Evolutionary conservation across 2,329 filamentous ascomycete species (phyloP), one percentile per base, ranked within the genome.

Genomic region (Microcyclospora pomicola): DNA sequence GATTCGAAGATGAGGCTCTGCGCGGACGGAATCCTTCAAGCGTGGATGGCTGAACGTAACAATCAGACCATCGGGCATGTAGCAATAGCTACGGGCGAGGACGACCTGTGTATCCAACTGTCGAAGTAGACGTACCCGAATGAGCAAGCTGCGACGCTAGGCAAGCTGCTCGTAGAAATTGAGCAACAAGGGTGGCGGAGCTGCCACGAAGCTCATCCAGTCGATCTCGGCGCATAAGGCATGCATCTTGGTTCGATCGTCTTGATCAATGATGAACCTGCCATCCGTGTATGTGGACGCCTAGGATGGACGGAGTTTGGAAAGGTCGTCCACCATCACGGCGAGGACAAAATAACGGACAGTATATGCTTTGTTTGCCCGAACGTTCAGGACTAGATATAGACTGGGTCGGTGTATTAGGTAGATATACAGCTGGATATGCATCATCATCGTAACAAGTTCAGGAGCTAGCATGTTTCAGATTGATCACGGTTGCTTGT

Each of bases 101-200:
- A 31, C 9, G 50, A 49, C 39, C 42, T 50, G 11, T 37, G 47
- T 35, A 47, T 49, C 11, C 39, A 37, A 10, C 33, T 43, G 28
- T 44, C 45, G 44, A 32, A 39, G 29, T 11, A 40, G 13, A 35
- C 27, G 16, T 33, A 44, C 38, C 42, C 40, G 7, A 27, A 41
- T 14, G 33, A 38, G 15, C 16, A 34, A 10, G 35, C 49, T 29
- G 47, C 48, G n/a, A 46, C 50, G 2, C 47, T 55, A 2, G 50
- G 46, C 27, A 42, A 50, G 27, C 40, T 55, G 9, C 53, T 49
- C 34, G 44, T 55, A 15, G 42, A 51, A 35, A 50, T 51, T 3
- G 33, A 33, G 2, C 19, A 39, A 24, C 40, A 45, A n/a, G 12
- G 46, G 48, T 2, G 28, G 27, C 31, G 50, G 52, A 2, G 31